These are phyloP conservation scores for Vaccinium darrowii DNA, from an alignment of 148 eudicot genomes.

Conservation along the genomic window DNA sequence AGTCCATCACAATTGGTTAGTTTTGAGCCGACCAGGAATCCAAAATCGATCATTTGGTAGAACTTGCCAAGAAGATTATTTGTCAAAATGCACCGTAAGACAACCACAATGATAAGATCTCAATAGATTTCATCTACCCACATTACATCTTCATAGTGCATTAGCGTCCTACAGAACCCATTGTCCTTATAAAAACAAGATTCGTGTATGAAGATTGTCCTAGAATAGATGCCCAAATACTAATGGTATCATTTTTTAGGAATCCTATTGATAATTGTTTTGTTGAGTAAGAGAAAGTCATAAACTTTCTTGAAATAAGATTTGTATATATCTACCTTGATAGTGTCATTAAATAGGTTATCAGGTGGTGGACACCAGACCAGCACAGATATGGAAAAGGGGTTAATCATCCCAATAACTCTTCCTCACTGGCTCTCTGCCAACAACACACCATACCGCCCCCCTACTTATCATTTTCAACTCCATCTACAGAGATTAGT, in stretches of 20 bases:
- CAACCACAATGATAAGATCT: too few relatives aligned
- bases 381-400: constrained; percentile 3
- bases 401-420: constrained; percentile 12
- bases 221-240: too few relatives aligned
- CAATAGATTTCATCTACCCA: too few relatives aligned
- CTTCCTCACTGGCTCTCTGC: constrained; percentile 14
- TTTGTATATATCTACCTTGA: background rate
- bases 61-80: too few relatives aligned
- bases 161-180: too few relatives aligned
- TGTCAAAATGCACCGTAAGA: too few relatives aligned
- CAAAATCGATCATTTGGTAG: background rate
- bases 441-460: background rate
- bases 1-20: background rate
- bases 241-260: too few relatives aligned
- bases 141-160: too few relatives aligned
- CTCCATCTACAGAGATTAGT: background rate
- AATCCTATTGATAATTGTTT: too few relatives aligned
- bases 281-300: too few relatives aligned
- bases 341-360: background rate
- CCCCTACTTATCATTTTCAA: background rate
- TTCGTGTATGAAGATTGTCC: too few relatives aligned
- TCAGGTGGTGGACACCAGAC: constrained; percentile 7
- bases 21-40: background rate
- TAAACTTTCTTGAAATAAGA: background rate
- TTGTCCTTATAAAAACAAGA: too few relatives aligned